Base-by-base conservation (phyloP, 345 rosid genomes). In the Eucalyptus polybractea region DNA sequence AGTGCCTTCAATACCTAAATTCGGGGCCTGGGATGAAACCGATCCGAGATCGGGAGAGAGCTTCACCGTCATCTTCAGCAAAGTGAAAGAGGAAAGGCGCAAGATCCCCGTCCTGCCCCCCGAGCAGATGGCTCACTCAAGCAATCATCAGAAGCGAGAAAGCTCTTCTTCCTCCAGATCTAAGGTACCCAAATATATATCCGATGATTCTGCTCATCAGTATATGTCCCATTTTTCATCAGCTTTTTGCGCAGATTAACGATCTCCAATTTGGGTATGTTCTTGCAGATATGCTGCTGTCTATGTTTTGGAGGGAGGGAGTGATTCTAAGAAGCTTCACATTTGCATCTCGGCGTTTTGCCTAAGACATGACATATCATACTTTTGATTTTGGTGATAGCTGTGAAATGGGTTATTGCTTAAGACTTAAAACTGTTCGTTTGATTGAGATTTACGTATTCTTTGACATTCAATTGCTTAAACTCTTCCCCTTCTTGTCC, bases 21-120 rank as follows among this genome's bases (percentile, higher is more conserved):
- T 95, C 53, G 96, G 96, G 47, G 94, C 93, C 5, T 94, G 97
- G 97, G 95, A 95, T 87, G 95, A 95, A 67, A 86, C 60, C 13
- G 97, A 93, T 88, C 95, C 94, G 13, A 83, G 31, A 42, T 92
- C 95, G 22, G 95, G 95, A 47, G 95, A 92, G 88, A 90, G 94
- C 37, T 94, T 91, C 86, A 92, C 95, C 7, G 92, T 89, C 69
- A 91, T 94, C 60, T 94, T 93, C 90, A 87, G 90, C 92, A 90
- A 90, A 65, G 95, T 92, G 91, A 93, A 94, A 91, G 92, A 93
- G 90, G 97, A 94, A 86, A 94, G 91, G 87, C 93, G 91, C 65
- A 88, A 83, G 7, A 69, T 89, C 85, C 91, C 93, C 1, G 14
- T 89, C 37, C 15, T 42, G 49, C 89, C 91, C 25, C 56, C 86